These are phyloP conservation scores for Fusarium sp. DNA, from an alignment of 2,329 filamentous ascomycete genomes.

Conservation along the genomic window DNA sequence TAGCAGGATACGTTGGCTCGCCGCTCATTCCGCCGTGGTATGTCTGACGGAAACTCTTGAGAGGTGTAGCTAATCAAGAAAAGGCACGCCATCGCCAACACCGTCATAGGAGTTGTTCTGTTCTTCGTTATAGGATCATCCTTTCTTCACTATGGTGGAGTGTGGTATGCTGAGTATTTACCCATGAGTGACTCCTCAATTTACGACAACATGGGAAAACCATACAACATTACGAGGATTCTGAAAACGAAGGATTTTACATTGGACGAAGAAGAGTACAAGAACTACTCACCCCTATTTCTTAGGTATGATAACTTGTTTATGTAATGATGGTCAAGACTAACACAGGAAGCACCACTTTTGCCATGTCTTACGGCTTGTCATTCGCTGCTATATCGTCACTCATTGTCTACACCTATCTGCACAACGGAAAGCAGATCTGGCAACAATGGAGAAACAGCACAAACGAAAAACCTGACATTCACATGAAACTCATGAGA, in stretches of 20 bases:
- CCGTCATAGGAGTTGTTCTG: conserved; percentile 70
- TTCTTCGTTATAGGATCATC: conserved; percentile 71
- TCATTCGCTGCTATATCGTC: conserved; percentile 77
- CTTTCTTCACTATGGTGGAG: conserved; percentile 70
- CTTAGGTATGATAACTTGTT: conserved; percentile 55
- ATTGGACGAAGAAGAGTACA: conserved; percentile 70
- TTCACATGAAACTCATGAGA: conserved; percentile 71
- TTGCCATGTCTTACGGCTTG: conserved; percentile 74
- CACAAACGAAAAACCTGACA: conserved; percentile 67
- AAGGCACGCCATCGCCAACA: conserved; percentile 78
- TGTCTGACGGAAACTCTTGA: conserved; percentile 24
- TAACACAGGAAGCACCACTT: conserved; percentile 66
- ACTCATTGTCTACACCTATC: conserved; percentile 72
- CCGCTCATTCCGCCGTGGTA: conserved; percentile 76
- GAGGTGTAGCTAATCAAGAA: background rate
- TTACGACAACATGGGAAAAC: conserved; percentile 74
- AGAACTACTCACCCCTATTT: conserved; percentile 73
- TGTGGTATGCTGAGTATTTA: conserved; percentile 71
- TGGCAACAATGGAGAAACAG: conserved; percentile 70
- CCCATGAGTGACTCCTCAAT: conserved; percentile 76
- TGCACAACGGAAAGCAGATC: conserved; percentile 74
- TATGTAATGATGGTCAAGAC: background rate
- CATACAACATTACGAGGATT: conserved; percentile 72
- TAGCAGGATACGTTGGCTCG: conserved; percentile 73
- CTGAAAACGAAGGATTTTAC: conserved; percentile 69